Evolutionary conservation across 495 filamentous ascomycete genomes (phyloP), one percentile per base, ranked within the genome.

Genomic region (Astrothelium subdiscretum): DNA sequence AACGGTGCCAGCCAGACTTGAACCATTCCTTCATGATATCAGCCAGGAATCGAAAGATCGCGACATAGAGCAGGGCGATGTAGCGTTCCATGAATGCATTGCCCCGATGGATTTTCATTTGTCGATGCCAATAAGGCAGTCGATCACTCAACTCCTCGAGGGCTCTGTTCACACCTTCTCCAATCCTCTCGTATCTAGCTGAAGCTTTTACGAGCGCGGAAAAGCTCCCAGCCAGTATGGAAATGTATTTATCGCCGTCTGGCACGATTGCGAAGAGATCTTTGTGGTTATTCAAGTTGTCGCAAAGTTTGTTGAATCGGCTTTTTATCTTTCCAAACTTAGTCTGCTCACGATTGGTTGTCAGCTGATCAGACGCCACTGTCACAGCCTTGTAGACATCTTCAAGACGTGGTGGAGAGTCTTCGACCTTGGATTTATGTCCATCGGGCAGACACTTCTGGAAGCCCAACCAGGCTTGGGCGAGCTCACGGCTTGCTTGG

Each of bases 21-120:
- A 48, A 48, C 43, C 43, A 48, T 48, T 48, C 43, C n/a, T 48
- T 48, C 43, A 48, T 48, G 43, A 48, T 48, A 48, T 48, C 43
- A 5, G 43, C n/a, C 20, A 48, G n/a, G 20, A 48, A 48, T 5
- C 43, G 43, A n/a, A 48, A 48, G 20, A 48, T 48, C 20, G 43
- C 43, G n/a, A 48, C 43, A 22, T 48, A 48, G 20, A 48, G 43
- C 12, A 48, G 20, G 10, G 43, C 20, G n/a, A 48, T 15, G 20
- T 48, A 48, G 43, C 43, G 43, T 18, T 22, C 5, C 43, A 48
- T 48, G 43, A 48, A 48, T 22, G 43, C 13, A 22, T 48, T 48
- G 12, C n/a, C 20, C 5, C 43, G 43, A 48, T 48, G 43, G 20
- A 48, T 48, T 20, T 20, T 22, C 43, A 48, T 48, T 48, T 48